These are phyloP conservation scores for Speleostelium caveatum DNA, from an alignment of 78 protist species.

Conservation along the genomic window DNA sequence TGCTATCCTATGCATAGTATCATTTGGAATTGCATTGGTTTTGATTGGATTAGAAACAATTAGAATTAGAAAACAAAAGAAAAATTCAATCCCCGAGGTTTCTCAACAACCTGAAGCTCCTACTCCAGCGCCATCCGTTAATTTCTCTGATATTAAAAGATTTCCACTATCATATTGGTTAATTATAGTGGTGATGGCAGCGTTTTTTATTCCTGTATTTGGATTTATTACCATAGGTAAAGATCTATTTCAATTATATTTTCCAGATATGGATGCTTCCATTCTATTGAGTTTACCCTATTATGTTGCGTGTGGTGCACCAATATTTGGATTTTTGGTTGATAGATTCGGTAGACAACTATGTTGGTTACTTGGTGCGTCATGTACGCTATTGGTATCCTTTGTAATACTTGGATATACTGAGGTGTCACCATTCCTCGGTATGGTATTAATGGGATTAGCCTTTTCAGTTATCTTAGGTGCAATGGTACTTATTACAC, in stretches of 20 bases:
- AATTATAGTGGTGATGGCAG: not conserved
- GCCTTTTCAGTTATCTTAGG: not conserved
- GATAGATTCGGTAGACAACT: not conserved
- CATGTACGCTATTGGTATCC: not conserved
- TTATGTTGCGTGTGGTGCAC: not conserved
- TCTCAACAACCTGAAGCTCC: not conserved
- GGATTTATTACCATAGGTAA: not conserved
- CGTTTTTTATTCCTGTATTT: not conserved
- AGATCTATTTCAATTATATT: not conserved
- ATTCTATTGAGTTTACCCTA: not conserved
- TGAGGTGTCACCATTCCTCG: not conserved
- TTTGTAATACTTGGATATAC: not conserved
- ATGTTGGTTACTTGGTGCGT: not conserved
- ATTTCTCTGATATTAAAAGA: not conserved
- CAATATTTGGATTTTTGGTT: slow-evolving; percentile 1
- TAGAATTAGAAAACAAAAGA: not conserved
- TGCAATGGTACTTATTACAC: not conserved
- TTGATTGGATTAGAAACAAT: not conserved
- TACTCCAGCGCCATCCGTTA: not conserved
- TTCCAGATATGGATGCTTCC: not conserved
- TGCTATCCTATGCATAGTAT: not conserved
- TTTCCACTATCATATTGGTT: not conserved
- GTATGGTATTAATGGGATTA: not conserved
- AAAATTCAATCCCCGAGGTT: slow-evolving; percentile 2
- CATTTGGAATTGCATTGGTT: not conserved